phyloP scores from a whole-genome alignment of 2,329 filamentous ascomycete genomes.

The Penicillium brevicompactum region DNA sequence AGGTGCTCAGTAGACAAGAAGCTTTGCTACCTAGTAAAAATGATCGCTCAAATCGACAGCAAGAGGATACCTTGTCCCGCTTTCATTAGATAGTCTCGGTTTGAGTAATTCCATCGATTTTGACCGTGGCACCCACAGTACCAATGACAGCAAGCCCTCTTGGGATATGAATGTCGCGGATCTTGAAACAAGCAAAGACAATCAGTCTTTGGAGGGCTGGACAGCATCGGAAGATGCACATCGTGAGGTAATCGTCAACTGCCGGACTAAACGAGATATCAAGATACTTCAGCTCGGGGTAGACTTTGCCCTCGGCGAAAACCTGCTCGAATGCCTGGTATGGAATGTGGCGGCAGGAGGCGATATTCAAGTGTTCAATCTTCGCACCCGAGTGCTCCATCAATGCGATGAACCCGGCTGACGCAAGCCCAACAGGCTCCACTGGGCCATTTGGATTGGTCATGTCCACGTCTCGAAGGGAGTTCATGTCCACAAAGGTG shows the following conservation, averaged over 20 bases:
- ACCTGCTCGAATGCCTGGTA: conserved; percentile 71
- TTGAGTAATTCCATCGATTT: conserved; percentile 18
- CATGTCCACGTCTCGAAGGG: conserved; percentile 76
- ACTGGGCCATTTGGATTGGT: conserved; percentile 65
- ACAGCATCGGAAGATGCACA: conserved; percentile 49
- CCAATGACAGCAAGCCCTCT: conserved; percentile 62
- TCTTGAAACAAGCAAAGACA: conserved; percentile 65
- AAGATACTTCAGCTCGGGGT: conserved; percentile 69
- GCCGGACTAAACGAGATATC: conserved; percentile 70
- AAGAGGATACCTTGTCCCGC: neutral
- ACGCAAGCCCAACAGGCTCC: conserved; percentile 70
- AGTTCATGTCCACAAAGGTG: conserved; percentile 71
- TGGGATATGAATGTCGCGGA: conserved; percentile 59
- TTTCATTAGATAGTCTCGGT: conserved; percentile 4
- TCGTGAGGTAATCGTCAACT: conserved; percentile 49
- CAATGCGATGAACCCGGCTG: conserved; percentile 73
- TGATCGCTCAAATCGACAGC: neutral
- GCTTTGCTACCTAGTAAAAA: too few relatives aligned
- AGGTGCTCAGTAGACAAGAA: too few relatives aligned
- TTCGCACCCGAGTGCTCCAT: conserved; percentile 78
- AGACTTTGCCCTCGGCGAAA: conserved; percentile 65
- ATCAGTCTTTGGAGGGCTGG: conserved; percentile 56
- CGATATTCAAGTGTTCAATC: conserved; percentile 72
- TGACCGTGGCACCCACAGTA: conserved; percentile 22
- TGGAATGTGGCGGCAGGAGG: conserved; percentile 80